phyloP scores from a whole-genome alignment of 2,329 filamentous ascomycete genomes.

The Colletotrichum sp. region DNA sequence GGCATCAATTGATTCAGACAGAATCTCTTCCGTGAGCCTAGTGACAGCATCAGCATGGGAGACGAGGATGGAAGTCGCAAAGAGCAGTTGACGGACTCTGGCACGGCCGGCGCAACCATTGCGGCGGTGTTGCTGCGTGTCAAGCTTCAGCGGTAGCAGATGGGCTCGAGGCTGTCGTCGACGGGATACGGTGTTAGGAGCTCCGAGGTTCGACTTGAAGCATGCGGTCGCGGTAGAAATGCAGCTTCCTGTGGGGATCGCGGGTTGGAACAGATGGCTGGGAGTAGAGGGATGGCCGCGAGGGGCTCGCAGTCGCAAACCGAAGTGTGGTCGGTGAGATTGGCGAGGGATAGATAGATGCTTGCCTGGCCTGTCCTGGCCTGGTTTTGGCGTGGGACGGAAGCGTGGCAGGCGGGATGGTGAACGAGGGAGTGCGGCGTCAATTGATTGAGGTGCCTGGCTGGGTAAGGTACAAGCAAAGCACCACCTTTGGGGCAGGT shows the following conservation, averaged over 20 bases:
- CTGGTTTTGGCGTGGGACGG: neutral
- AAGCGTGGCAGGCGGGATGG: neutral
- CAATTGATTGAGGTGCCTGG: neutral
- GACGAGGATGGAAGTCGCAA: neutral
- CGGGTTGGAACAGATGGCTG: slow-evolving; percentile 1
- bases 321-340: slow-evolving; percentile 8
- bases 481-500: slow-evolving; percentile 4
- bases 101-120: slow-evolving; percentile 78
- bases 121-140: slow-evolving; percentile 32
- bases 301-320: neutral
- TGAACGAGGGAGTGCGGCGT: neutral
- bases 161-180: neutral
- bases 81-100: slow-evolving; percentile 62
- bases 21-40: slow-evolving; percentile 92
- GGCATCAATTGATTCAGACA: slow-evolving; percentile 90
- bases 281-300: slow-evolving; percentile 2
- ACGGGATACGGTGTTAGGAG: slow-evolving; percentile 11
- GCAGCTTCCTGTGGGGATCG: neutral
- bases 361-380: slow-evolving; percentile 1
- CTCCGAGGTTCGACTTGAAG: neutral
- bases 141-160: neutral
- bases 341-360: slow-evolving; percentile 12
- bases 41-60: slow-evolving; percentile 20
- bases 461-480: neutral
- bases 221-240: neutral